These are phyloP conservation scores for Ciborinia camelliae DNA, from an alignment of 2,329 filamentous ascomycete species.

Conservation along the genomic window DNA sequence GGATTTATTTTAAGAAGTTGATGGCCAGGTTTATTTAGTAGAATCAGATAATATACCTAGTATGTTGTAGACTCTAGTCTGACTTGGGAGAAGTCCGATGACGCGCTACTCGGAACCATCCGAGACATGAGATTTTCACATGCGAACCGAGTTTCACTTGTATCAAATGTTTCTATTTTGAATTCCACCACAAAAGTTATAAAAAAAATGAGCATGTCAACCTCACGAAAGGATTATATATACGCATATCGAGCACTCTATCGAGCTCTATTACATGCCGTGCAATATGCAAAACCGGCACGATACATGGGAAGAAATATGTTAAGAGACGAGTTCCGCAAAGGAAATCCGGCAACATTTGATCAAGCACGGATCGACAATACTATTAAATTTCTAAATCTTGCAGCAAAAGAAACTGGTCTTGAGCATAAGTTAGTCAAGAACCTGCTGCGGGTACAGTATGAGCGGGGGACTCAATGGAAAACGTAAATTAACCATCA, in stretches of 20 bases:
- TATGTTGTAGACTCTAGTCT: slow-evolving; percentile 2
- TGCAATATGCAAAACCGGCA: slow-evolving; percentile 67
- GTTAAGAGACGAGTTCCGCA: slow-evolving; percentile 56
- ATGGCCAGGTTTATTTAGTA: slow-evolving; percentile 3
- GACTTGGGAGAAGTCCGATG: slow-evolving; percentile 18
- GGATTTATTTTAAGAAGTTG: neutral
- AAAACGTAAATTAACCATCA: slow-evolving; percentile 2
- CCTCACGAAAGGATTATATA: slow-evolving; percentile 44
- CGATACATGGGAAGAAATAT: slow-evolving; percentile 60
- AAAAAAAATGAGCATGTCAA: neutral
- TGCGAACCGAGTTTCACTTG: slow-evolving; percentile 14
- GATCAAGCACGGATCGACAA: slow-evolving; percentile 54
- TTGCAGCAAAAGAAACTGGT: slow-evolving; percentile 60
- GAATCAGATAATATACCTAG: neutral
- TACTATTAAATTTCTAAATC: slow-evolving; percentile 67
- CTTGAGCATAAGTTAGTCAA: slow-evolving; percentile 71
- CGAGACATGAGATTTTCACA: slow-evolving; percentile 17
- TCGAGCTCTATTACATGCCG: slow-evolving; percentile 62
- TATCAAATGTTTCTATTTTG: neutral
- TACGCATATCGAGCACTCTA: slow-evolving; percentile 69
- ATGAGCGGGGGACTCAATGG: slow-evolving; percentile 22
- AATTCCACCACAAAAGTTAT: neutral
- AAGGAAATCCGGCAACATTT: slow-evolving; percentile 45
- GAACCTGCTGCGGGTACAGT: slow-evolving; percentile 56
- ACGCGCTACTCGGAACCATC: slow-evolving; percentile 21